Evolutionary conservation across 2,329 filamentous ascomycete species (phyloP).

Genomic region (Hymenoscyphus albidus): DNA sequence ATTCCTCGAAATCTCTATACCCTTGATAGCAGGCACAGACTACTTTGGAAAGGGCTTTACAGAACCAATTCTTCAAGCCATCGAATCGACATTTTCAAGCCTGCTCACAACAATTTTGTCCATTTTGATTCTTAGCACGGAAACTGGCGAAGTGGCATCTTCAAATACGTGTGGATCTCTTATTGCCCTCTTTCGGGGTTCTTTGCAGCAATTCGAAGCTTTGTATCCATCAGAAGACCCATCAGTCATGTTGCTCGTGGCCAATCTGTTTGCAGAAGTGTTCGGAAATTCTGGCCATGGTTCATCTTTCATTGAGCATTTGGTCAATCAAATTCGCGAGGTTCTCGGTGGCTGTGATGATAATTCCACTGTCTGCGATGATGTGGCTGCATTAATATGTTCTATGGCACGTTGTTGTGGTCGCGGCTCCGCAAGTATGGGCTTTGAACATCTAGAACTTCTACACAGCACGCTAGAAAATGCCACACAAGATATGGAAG

Average conservation of each 20-base stretch:
- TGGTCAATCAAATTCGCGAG: conserved; percentile 14
- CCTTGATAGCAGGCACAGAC: conserved; percentile 25
- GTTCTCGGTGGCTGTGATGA: background rate
- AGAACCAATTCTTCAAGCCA: conserved; percentile 18
- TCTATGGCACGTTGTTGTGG: conserved; percentile 47
- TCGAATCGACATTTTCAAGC: conserved; percentile 40
- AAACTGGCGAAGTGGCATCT: conserved; percentile 4
- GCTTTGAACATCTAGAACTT: conserved; percentile 39
- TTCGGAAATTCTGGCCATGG: background rate
- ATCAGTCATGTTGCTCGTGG: conserved; percentile 21
- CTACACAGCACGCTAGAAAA: conserved; percentile 28
- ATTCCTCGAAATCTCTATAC: conserved; percentile 38
- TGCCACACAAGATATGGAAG: conserved; percentile 8
- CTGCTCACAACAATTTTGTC: conserved; percentile 41
- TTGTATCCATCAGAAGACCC: conserved; percentile 2
- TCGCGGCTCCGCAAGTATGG: conserved; percentile 36
- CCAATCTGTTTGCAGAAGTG: conserved; percentile 21
- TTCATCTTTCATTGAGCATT: conserved; percentile 8
- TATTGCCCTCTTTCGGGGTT: conserved; percentile 19
- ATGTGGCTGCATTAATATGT: conserved; percentile 38
- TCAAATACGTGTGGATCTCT: conserved; percentile 15
- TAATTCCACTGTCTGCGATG: conserved; percentile 15
- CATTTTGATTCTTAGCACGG: conserved; percentile 34
- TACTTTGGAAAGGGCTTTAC: background rate
- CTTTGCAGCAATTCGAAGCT: conserved; percentile 11